Evolutionary conservation across 2,329 filamentous ascomycete species (phyloP).

Genomic region (Ilyonectria destructans): DNA sequence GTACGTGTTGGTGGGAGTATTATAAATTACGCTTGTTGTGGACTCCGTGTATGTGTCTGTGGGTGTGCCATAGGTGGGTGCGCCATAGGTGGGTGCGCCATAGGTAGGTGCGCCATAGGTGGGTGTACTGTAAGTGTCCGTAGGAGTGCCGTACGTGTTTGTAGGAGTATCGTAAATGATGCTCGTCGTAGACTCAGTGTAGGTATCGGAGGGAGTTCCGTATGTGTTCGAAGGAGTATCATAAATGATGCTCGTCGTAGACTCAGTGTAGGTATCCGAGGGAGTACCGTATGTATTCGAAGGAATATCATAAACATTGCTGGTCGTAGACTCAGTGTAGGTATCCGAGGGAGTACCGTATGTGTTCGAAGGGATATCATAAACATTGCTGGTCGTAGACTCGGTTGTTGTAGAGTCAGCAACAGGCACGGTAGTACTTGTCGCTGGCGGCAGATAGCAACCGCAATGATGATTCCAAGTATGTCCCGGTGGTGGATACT

Average conservation of each 20-base stretch:
- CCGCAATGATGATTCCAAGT: neutral
- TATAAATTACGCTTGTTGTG: neutral
- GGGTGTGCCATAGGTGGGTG: neutral
- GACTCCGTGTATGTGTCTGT: neutral
- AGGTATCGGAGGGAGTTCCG: no score
- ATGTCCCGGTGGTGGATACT: neutral
- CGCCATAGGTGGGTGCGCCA: no score
- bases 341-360: no score
- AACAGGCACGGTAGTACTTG: neutral
- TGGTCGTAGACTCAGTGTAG: neutral
- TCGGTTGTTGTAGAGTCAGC: no score
- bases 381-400: no score
- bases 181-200: neutral
- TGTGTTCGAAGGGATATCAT: neutral
- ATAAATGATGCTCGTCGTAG: no score
- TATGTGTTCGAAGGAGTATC: neutral
- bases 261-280: neutral
- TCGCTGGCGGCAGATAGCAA: constrained; percentile 1
- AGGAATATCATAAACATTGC: neutral
- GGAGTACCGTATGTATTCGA: no score
- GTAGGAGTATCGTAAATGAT: neutral
- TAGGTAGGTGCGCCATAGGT: neutral
- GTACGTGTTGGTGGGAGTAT: neutral
- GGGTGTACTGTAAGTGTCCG: neutral
- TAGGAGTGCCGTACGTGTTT: neutral